Evolutionary conservation across 2,329 filamentous ascomycete species (phyloP).

Genomic region (Tolypocladium album): DNA sequence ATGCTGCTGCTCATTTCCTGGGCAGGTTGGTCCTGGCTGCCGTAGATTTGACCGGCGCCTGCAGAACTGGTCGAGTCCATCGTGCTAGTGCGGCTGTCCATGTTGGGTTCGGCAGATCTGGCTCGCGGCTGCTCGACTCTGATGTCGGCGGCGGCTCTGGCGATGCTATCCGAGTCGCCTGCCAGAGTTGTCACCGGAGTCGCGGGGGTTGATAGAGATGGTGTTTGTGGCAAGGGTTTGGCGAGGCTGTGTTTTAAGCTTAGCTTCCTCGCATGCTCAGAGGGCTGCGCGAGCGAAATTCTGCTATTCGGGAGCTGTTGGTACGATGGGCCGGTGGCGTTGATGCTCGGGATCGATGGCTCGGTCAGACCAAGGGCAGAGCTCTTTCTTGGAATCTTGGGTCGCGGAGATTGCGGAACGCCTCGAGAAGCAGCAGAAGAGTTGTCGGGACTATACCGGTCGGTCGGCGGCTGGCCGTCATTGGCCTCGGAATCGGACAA

Average conservation of each 20-base stretch:
- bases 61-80: constrained; percentile 35
- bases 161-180: constrained; percentile 7
- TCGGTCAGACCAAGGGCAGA: constrained; percentile 29
- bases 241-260: constrained; percentile 46
- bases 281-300: constrained; percentile 7
- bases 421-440: constrained; percentile 41
- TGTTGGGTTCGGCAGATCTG: constrained; percentile 10
- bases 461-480: constrained; percentile 18
- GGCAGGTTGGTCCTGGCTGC: constrained; percentile 16
- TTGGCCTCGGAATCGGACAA: constrained; percentile 36
- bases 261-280: constrained; percentile 41
- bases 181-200: constrained; percentile 15
- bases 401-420: constrained; percentile 33
- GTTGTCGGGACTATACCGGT: constrained; percentile 30
- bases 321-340: not conserved
- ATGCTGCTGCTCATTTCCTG: constrained; percentile 35
- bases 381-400: constrained; percentile 32
- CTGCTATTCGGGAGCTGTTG: constrained; percentile 5
- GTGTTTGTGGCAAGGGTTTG: constrained; percentile 45
- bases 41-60: constrained; percentile 25
- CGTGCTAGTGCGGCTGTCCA: constrained; percentile 32
- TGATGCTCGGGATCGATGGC: constrained; percentile 4
- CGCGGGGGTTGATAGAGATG: constrained; percentile 17
- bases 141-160: constrained; percentile 5
- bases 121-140: not conserved